A percentile compares a stretch with the other conserved stretches of the same genome.
Conservation (phyloP, 106 monocot species). For the Dendrobium catenatum region DNA sequence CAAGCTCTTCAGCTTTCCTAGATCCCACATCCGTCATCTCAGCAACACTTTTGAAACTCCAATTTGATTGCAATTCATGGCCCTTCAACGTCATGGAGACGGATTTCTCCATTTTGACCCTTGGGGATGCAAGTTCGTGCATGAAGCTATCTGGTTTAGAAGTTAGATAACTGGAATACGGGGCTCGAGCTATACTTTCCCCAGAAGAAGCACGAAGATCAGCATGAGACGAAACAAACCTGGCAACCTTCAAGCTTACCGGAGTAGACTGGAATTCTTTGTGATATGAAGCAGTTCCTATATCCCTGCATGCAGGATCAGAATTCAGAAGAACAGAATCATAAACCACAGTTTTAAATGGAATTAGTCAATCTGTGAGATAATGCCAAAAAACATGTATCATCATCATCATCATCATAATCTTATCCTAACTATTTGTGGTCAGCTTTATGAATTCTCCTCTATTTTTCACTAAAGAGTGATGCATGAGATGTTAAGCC, state of each 20-base stretch:
- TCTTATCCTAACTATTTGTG: not conserved
- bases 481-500: not conserved
- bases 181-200: constrained; percentile 26
- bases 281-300: constrained; percentile 7
- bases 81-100: constrained; percentile 17
- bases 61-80: constrained; percentile 37
- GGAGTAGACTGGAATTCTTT: constrained; percentile 13
- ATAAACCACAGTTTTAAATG: not conserved
- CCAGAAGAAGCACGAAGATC: constrained; percentile 15
- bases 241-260: constrained; percentile 13
- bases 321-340: not conserved
- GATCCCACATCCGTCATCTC: constrained; percentile 23
- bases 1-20: constrained; percentile 20
- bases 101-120: constrained; percentile 30
- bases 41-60: constrained; percentile 22
- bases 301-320: constrained; percentile 19
- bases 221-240: constrained; percentile 25
- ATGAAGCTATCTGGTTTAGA: constrained; percentile 21
- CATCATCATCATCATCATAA: not conserved
- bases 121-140: constrained; percentile 40
- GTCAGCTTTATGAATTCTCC: not conserved
- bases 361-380: not conserved
- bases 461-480: not conserved
- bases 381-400: not conserved
- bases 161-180: constrained; percentile 15